phyloP scores from a whole-genome alignment of 345 rosid species.

The Boechera retrofracta region DNA sequence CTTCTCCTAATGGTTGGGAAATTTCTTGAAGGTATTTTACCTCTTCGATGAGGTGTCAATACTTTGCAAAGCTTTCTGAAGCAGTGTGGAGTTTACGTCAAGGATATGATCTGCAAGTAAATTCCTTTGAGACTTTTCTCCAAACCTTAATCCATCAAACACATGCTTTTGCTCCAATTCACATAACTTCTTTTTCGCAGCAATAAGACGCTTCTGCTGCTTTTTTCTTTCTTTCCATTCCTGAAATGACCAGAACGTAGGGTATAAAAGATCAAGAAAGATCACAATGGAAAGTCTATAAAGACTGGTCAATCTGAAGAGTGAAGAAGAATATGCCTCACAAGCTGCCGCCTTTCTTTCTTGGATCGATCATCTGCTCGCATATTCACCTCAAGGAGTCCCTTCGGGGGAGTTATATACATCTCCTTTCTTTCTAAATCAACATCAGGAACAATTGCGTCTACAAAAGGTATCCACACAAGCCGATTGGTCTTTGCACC shows the following conservation, averaged over 20 bases:
- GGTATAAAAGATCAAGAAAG: constrained; percentile 24
- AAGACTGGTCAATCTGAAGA: constrained; percentile 40
- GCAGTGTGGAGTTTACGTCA: constrained; percentile 68
- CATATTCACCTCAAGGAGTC: constrained; percentile 80
- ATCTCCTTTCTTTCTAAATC: constrained; percentile 71
- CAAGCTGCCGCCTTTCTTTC: constrained; percentile 95
- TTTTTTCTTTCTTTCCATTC: constrained; percentile 92
- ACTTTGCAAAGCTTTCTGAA: constrained; percentile 74
- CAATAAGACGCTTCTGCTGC: constrained; percentile 71
- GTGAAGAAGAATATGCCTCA: constrained; percentile 69
- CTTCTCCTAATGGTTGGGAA: constrained; percentile 5
- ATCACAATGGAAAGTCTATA: not conserved
- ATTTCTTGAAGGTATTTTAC: constrained; percentile 45
- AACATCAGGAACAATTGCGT: constrained; percentile 86
- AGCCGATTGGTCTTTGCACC: constrained; percentile 56
- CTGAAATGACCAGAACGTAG: constrained; percentile 50
- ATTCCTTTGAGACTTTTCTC: constrained; percentile 71
- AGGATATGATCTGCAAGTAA: constrained; percentile 75
- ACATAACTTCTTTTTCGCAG: constrained; percentile 81
- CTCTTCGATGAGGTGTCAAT: constrained; percentile 59
- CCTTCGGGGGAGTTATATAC: constrained; percentile 84
- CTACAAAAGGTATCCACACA: constrained; percentile 89
- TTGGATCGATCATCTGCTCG: constrained; percentile 74
- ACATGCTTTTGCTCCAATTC: constrained; percentile 91
- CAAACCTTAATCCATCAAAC: constrained; percentile 77